A percentile compares a stretch with the other conserved stretches of the same genome.
Evolutionary conservation across 306 rosid species (phyloP).

Genomic region (Abrus precatorius): DNA sequence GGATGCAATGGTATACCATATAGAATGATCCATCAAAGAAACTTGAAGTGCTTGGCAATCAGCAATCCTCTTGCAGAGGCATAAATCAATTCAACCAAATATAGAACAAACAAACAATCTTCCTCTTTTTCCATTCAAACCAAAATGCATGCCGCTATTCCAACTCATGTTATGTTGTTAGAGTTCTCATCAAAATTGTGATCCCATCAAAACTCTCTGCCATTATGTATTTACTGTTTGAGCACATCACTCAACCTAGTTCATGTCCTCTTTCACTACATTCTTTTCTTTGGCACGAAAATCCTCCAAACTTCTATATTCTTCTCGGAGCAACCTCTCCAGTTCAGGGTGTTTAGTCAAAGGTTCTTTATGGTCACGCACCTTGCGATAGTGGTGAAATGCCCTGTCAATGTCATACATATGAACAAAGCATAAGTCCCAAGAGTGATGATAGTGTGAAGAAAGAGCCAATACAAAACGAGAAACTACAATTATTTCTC

Average conservation of each 20-base stretch:
- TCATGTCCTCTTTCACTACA: slow-evolving; percentile 51
- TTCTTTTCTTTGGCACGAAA: slow-evolving; percentile 83
- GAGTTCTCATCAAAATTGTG: slow-evolving; percentile 66
- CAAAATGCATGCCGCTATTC: slow-evolving; percentile 59
- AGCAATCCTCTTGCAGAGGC: slow-evolving; percentile 58
- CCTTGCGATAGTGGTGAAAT: slow-evolving; percentile 82
- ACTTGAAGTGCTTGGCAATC: slow-evolving; percentile 59
- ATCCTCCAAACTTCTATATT: slow-evolving; percentile 80
- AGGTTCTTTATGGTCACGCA: slow-evolving; percentile 62
- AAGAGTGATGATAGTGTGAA: slow-evolving; percentile 19
- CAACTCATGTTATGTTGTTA: slow-evolving; percentile 58
- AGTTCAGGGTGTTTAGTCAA: slow-evolving; percentile 76
- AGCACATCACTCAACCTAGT: slow-evolving; percentile 49
- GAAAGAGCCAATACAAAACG: neutral
- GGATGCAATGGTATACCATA: slow-evolving; percentile 48
- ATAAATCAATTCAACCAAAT: slow-evolving; percentile 53
- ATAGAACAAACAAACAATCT: slow-evolving; percentile 63
- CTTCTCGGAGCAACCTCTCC: slow-evolving; percentile 79
- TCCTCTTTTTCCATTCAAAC: slow-evolving; percentile 58
- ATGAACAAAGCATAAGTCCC: slow-evolving; percentile 20
- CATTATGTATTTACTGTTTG: slow-evolving; percentile 44
- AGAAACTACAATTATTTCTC: neutral
- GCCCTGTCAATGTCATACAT: slow-evolving; percentile 84
- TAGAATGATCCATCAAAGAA: slow-evolving; percentile 56
- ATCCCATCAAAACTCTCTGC: slow-evolving; percentile 49